Base-by-base conservation (phyloP, 2,329 filamentous ascomycete species). In the Ascochyta clinopodiicola region DNA sequence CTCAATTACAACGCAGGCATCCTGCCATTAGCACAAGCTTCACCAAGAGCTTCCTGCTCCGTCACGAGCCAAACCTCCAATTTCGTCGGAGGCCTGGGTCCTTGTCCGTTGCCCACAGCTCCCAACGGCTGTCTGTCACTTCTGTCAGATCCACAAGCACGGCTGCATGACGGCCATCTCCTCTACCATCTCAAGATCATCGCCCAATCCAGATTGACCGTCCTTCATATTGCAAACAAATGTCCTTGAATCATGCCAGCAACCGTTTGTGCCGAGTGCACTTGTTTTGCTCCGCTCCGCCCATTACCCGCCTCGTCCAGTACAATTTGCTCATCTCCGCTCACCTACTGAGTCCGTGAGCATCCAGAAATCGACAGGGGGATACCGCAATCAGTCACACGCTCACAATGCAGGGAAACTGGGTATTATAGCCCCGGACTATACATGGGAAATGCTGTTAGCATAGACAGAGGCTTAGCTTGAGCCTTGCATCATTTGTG, bases 111-210 rank as follows among this genome's bases (percentile, higher is more conserved):
- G 29, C 31, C 22, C 19, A 35, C 40, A 45, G 35, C 42, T 51
- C 35, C 22, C 49, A 48, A 53, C 50, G 24, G 29, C 35, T 36
- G 19, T 38, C 45, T 56, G 52, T 56, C 52, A 56, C 36, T 38
- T 43, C 52, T 56, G 52, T 56, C 36, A 50, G 24, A 40, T 50
- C 31, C 31, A 43, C 42, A 31, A 45, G 52, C 52, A 56, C 52
- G 31, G 31, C 43, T 42, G 52, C 52, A 51, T 56, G 42, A 50
- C 25, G 22, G 19, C 22, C 43, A 38, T 50, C 12, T 34, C 34
- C 44, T 44, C 39, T 19, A 17, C 50, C 7, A 43, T 44, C 15
- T 32, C 37, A 29, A 50, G 7, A 46, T 50, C 52, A 42, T 31
- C 37, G 24, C 25, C 24, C 25, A 43, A 24, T 43, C 32, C 37